Evolutionary conservation across 352 stramenopile species (phyloP), one percentile per base, ranked within the genome.

Genomic region (Globisporangium lucens): DNA sequence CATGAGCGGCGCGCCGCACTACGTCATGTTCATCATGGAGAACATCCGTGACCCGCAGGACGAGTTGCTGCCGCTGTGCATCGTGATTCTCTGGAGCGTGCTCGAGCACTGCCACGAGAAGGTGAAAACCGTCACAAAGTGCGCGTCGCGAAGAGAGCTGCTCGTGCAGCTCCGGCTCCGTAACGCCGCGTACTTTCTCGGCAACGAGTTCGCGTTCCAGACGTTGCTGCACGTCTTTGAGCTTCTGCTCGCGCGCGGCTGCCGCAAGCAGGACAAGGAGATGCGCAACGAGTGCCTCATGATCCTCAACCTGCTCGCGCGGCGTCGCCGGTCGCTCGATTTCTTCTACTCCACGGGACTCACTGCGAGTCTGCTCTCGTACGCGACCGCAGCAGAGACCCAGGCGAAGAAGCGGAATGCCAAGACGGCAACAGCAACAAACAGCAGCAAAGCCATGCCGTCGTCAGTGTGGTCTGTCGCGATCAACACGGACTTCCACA

Each of bases 51-150:
- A 80, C 6, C 61, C 79, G 3, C 81, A 89, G 22, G 84, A 94
- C 55, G 86, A 93, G 65, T 74, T 91, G 13, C 62, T 94, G 9
- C 75, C 83, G 6, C 65, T 89, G n/a, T 91, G 84, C 53, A 68
- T 94, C 2, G 80, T 82, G 20, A 87, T 78, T n/a, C 63, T 91
- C 9, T 94, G 83, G 86, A 93, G 91, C 66, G 78, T 91, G 7
- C 70, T 94, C 0, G 81, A 94, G 66, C 72, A 88, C 10, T 78
- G 79, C 56, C 77, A 89, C 8, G 76, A 88, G 22, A 90, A 87
- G 61, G 75, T 82, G 33, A 73, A 73, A 27, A 63, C 68, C 0
- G 41, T 87, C 9, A 65, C 62, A 6, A 83, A 70, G 33, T 89
- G 81, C 51, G 51, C 43, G 0, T 88, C 84, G 5, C 75, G 86